These are phyloP conservation scores for Penicillium mononematosum DNA, from an alignment of 495 filamentous ascomycete genomes.

Conservation along the genomic window DNA sequence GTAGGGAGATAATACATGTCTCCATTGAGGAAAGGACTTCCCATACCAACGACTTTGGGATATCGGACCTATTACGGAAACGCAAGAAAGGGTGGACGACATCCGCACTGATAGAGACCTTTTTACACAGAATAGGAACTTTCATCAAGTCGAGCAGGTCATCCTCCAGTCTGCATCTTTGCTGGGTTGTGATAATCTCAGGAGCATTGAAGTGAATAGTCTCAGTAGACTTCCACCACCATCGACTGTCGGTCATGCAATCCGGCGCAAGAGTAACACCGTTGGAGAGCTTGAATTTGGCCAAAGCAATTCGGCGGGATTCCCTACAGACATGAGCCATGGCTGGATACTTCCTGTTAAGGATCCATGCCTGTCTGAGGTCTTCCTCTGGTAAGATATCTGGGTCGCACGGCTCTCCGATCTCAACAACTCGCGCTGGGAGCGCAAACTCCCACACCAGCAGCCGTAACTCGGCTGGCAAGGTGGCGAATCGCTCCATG, in stretches of 20 bases:
- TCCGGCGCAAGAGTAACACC: background rate
- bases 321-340: conserved; percentile 3
- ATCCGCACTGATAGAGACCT: conserved; percentile 2
- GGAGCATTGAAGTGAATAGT: conserved; percentile 5
- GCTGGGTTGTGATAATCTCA: background rate
- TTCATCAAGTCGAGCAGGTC: background rate
- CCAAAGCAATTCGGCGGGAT: conserved; percentile 1
- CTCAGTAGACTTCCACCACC: background rate
- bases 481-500: background rate
- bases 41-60: background rate
- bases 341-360: background rate
- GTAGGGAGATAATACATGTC: background rate
- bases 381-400: conserved; percentile 5
- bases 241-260: background rate
- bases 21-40: background rate
- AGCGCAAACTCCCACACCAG: conserved; percentile 1
- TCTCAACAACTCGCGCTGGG: conserved; percentile 2
- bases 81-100: conserved; percentile 5
- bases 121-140: background rate
- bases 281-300: background rate
- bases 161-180: background rate
- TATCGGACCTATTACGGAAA: background rate
- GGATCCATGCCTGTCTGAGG: conserved; percentile 1
- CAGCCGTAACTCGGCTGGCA: background rate
- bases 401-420: background rate